These are phyloP conservation scores for Harringtonia aguacate DNA, from an alignment of 2,329 filamentous ascomycete genomes.

Conservation along the genomic window DNA sequence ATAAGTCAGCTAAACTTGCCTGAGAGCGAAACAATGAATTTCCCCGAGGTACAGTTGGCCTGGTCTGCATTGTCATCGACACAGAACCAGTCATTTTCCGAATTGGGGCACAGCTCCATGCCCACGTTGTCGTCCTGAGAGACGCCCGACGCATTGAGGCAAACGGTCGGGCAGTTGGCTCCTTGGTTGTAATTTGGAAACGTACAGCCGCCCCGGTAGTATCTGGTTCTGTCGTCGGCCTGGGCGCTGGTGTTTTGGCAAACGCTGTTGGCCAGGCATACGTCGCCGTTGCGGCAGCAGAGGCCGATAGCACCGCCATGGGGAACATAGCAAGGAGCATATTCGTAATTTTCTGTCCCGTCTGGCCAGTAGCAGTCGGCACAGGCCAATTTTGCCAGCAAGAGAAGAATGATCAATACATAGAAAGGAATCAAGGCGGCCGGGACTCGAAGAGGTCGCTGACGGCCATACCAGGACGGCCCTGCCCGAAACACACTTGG, in stretches of 20 bases:
- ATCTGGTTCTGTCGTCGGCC: background rate
- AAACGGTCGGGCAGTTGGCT: slow-evolving; percentile 5
- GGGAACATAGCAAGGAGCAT: slow-evolving; percentile 6
- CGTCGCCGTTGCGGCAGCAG: slow-evolving; percentile 10
- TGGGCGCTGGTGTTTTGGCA: slow-evolving; percentile 1
- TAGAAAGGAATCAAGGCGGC: background rate
- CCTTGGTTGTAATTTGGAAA: slow-evolving; percentile 3
- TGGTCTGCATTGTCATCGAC: slow-evolving; percentile 4
- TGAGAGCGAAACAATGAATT: slow-evolving; percentile 3
- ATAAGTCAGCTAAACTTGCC: background rate
- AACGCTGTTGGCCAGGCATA: slow-evolving; percentile 8
- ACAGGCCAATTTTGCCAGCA: background rate
- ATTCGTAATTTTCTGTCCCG: slow-evolving; percentile 4
- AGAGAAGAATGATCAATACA: background rate
- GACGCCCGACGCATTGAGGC: slow-evolving; percentile 2
- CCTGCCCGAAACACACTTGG: no score
- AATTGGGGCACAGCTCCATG: slow-evolving; percentile 3
- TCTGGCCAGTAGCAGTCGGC: slow-evolving; percentile 11
- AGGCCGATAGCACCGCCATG: slow-evolving; percentile 3
- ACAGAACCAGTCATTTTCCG: slow-evolving; percentile 7
- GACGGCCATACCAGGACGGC: background rate
- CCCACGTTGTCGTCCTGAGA: background rate
- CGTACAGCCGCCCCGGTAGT: slow-evolving; percentile 10
- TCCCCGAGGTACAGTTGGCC: slow-evolving; percentile 7
- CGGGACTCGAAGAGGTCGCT: no score